These are phyloP conservation scores for Globisporangium takayamanum DNA, from an alignment of 352 stramenopile species.

Conservation along the genomic window DNA sequence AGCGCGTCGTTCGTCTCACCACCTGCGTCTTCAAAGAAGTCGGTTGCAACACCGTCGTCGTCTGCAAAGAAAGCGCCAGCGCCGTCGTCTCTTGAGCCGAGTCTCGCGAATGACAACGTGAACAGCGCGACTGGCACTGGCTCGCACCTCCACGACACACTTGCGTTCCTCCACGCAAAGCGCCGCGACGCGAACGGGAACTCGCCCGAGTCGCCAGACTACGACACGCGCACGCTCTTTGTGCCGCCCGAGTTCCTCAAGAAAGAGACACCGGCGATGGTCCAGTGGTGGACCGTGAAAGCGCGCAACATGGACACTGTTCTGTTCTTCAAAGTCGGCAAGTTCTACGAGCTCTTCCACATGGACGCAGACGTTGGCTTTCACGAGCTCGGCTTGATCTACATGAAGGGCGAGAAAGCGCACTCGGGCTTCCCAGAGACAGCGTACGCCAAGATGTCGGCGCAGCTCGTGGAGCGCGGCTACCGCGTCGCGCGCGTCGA, in stretches of 20 bases:
- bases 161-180: constrained; percentile 85
- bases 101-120: constrained; percentile 1
- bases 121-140: constrained; percentile 47
- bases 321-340: constrained; percentile 98
- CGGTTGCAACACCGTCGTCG: constrained; percentile 11
- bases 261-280: constrained; percentile 92
- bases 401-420: constrained; percentile 98
- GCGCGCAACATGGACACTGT: constrained; percentile 96
- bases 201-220: constrained; percentile 76
- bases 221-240: constrained; percentile 90
- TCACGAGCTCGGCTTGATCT: constrained; percentile 93
- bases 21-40: constrained; percentile 19
- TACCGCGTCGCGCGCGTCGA: constrained; percentile 98
- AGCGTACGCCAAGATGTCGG: constrained; percentile 95
- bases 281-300: constrained; percentile 99
- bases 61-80: constrained; percentile 19
- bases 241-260: constrained; percentile 85
- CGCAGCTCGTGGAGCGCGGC: constrained; percentile 91
- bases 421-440: constrained; percentile 98
- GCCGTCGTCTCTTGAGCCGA: constrained; percentile 7
- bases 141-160: constrained; percentile 88
- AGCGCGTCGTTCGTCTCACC: constrained; percentile 34
- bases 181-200: constrained; percentile 88
- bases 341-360: constrained; percentile 96
- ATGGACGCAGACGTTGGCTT: constrained; percentile 98